A percentile compares a stretch with the other conserved stretches of the same genome.
phyloP scores from a whole-genome alignment of 1,284 basidiomycete genomes.

The Austroboletus niveus region DNA sequence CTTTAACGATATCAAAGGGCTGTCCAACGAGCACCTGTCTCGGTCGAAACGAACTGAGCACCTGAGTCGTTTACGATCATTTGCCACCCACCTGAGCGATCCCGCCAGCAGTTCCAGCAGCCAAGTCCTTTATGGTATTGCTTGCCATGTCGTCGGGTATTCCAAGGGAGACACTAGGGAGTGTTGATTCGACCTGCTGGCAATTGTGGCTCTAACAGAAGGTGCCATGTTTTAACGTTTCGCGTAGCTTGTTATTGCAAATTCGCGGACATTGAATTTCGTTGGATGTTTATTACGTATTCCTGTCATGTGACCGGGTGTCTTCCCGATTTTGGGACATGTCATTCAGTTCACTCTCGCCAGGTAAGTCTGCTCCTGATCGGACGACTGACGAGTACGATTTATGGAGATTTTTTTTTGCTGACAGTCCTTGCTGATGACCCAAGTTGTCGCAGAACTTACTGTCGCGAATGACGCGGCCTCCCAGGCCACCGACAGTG shows the following conservation, averaged over 20 bases:
- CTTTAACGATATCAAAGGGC: constrained; percentile 97
- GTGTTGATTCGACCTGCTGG: neutral
- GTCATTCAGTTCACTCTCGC: neutral
- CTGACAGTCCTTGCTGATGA: constrained; percentile 15
- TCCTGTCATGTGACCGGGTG: constrained; percentile 19
- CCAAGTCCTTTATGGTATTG: constrained; percentile 71
- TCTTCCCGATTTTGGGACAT: constrained; percentile 2
- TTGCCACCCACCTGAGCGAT: constrained; percentile 70
- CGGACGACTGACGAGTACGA: constrained; percentile 1
- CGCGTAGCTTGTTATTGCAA: constrained; percentile 1
- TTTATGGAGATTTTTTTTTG: constrained; percentile 11
- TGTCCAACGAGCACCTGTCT: constrained; percentile 85
- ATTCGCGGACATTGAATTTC: constrained; percentile 22
- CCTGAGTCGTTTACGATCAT: neutral
- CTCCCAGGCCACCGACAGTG: neutral
- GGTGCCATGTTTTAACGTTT: neutral
- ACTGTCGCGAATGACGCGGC: constrained; percentile 3
- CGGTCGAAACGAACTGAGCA: constrained; percentile 11
- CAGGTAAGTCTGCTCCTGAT: constrained; percentile 14
- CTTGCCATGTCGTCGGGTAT: constrained; percentile 37
- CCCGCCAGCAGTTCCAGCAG: constrained; percentile 85
- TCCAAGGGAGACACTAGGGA: neutral
- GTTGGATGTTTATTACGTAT: neutral
- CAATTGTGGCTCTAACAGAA: neutral
- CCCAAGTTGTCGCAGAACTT: constrained; percentile 7